Conservation (phyloP, 495 filamentous ascomycete species). For the Cairneyella variabilis region DNA sequence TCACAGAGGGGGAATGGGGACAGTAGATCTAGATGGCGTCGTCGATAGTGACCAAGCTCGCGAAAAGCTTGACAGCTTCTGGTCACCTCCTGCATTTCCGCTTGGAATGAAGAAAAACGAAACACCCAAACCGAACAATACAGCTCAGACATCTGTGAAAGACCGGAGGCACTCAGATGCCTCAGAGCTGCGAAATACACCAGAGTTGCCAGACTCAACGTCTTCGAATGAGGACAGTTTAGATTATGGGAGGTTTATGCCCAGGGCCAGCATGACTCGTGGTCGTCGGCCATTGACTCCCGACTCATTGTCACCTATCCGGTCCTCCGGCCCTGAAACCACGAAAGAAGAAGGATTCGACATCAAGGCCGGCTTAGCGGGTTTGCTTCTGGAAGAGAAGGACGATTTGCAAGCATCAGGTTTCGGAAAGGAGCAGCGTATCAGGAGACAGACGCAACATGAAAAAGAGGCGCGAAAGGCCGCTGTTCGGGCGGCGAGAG, state of each 20-base stretch:
- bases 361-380: not conserved
- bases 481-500: constrained; percentile 11
- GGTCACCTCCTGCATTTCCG: constrained; percentile 11
- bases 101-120: not conserved
- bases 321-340: not conserved
- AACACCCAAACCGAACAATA: not conserved
- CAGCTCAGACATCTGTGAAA: no score
- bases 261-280: no score
- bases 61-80: constrained; percentile 4
- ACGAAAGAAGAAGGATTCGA: not conserved
- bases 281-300: constrained; percentile 4
- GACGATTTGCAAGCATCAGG: constrained; percentile 2
- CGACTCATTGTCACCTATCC: not conserved
- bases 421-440: no score
- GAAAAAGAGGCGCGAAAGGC: constrained; percentile 2
- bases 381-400: not conserved
- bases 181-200: not conserved
- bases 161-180: constrained; percentile 11
- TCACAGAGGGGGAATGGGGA: not conserved
- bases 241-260: no score
- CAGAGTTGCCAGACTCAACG: not conserved
- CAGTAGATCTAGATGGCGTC: not conserved
- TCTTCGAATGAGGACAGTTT: not conserved
- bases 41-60: not conserved
- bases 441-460: no score